Evolutionary conservation across 441 rosid species (phyloP), one percentile per base, ranked within the genome.

Genomic region (Bocquillonia castaneifolia): DNA sequence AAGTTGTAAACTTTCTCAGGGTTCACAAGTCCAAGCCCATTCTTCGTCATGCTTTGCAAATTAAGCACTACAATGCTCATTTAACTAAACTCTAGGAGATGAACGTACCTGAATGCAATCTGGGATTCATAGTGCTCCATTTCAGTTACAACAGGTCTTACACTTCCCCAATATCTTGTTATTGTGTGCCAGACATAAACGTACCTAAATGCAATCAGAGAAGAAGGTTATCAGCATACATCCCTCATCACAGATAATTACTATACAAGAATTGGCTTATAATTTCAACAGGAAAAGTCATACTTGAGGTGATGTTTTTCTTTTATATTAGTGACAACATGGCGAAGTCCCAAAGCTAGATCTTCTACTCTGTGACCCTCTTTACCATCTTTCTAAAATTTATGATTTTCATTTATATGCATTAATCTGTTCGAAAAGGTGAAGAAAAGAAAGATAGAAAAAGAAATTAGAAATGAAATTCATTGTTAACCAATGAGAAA

Each of bases 91-190:
- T 25, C 92, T 90, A 0, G 79, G 86, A n/a, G 92, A 87, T 23
- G 77, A 75, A 68, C 83, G 62, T 1, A 88, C 88, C 70, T 74
- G 81, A 13, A n/a, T n/a, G 79, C 53, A 74, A 87, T 59, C 81
- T 75, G 73, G 9, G 90, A 81, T 55, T 80, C 84, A 31, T 87
- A 87, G 55, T 84, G 85, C 48, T 81, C 81, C 88, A 87, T 84
- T 74, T 72, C 89, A 6, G 52, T 37, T 15, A 71, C 79, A 37
- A 75, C 82, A 2, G 86, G 87, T 59, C 63, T 71, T 45, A 84
- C 84, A 51, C 90, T 90, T 51, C 90, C 90, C 92, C 92, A 87
- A 65, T 85, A 87, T 60, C 92, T 90, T n/a, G 88, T 84, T 71
- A 87, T 81, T 0, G 92, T 88, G 20, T 85, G 92, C 87, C 92